phyloP scores from a whole-genome alignment of 108 stramenopile species.

The Schizochytrium sp. region DNA sequence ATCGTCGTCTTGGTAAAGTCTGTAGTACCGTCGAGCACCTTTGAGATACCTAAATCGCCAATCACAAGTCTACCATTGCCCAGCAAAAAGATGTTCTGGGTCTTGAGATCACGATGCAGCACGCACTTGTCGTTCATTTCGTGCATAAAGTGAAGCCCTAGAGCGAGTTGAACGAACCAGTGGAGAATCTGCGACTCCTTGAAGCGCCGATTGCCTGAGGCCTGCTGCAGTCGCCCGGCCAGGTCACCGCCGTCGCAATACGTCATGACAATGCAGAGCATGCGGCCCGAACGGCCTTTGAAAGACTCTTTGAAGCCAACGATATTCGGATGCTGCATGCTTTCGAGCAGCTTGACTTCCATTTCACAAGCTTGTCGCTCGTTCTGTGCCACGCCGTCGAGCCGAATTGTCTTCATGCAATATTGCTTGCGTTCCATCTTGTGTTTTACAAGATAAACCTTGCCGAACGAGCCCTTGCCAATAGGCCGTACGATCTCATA shows the following conservation, averaged over 20 bases:
- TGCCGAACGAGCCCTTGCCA: conserved; percentile 60
- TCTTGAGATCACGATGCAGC: conserved; percentile 48
- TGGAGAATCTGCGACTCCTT: conserved; percentile 37
- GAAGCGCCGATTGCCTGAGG: conserved; percentile 19
- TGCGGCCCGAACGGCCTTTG: background rate
- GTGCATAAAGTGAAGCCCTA: conserved; percentile 49
- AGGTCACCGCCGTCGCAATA: conserved; percentile 55
- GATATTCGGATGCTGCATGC: conserved; percentile 55
- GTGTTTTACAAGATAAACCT: conserved; percentile 30
- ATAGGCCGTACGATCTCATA: conserved; percentile 51
- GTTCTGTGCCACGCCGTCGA: conserved; percentile 41
- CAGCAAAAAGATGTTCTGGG: conserved; percentile 47
- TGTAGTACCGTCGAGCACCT: conserved; percentile 53
- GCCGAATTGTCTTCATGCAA: conserved; percentile 23
- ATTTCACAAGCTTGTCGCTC: conserved; percentile 34
- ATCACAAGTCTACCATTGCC: conserved; percentile 54
- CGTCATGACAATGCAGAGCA: conserved; percentile 48
- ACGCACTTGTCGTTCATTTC: conserved; percentile 17
- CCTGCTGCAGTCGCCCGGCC: conserved; percentile 15
- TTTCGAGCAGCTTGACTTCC: conserved; percentile 45
- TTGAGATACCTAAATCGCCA: conserved; percentile 56
- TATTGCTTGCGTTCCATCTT: background rate
- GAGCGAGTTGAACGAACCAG: conserved; percentile 48
- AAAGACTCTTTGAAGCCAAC: conserved; percentile 46
- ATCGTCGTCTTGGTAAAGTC: conserved; percentile 59